A percentile compares a stretch with the other conserved stretches of the same genome.
Conservation (phyloP, 306 rosid species). For the Purshia tridentata region DNA sequence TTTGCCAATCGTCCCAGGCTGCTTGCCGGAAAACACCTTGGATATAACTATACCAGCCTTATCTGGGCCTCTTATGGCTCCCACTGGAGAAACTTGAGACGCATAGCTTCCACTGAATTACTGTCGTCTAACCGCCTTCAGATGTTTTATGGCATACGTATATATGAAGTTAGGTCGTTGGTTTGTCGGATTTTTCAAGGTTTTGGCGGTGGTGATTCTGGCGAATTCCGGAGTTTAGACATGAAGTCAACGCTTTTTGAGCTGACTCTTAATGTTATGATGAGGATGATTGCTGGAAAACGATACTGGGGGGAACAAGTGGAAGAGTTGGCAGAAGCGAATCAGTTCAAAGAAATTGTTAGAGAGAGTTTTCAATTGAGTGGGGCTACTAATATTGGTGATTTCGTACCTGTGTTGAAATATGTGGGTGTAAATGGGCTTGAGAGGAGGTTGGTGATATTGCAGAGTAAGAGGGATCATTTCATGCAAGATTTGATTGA, state of each 20-base stretch:
- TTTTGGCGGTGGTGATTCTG: constrained; percentile 1
- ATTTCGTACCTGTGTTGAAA: too few species aligned
- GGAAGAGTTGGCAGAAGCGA: constrained; percentile 15
- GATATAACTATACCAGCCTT: constrained; percentile 33
- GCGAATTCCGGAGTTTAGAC: constrained; percentile 13
- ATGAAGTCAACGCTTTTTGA: constrained; percentile 11
- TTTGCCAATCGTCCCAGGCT: constrained; percentile 48
- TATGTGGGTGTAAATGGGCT: too few species aligned
- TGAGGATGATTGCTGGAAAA: constrained; percentile 46
- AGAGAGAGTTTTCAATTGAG: constrained; percentile 2
- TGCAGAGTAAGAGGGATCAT: too few species aligned
- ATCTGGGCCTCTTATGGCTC: constrained; percentile 39
- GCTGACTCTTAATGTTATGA: constrained; percentile 30
- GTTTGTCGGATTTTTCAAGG: constrained; percentile 2
- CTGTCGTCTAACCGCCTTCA: constrained; percentile 34
- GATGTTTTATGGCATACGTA: constrained; percentile 21
- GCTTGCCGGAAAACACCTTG: constrained; percentile 28
- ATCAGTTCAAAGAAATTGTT: constrained; percentile 21
- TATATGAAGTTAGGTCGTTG: constrained; percentile 32
- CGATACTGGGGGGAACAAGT: constrained; percentile 32
- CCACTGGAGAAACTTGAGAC: constrained; percentile 41
- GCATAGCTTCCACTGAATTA: constrained; percentile 29
- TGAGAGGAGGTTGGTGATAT: too few species aligned
- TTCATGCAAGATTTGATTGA: too few species aligned
- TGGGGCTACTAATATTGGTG: too few species aligned